Evolutionary conservation across 2,329 filamentous ascomycete species (phyloP).

Genomic region (Fusarium abutilonis): DNA sequence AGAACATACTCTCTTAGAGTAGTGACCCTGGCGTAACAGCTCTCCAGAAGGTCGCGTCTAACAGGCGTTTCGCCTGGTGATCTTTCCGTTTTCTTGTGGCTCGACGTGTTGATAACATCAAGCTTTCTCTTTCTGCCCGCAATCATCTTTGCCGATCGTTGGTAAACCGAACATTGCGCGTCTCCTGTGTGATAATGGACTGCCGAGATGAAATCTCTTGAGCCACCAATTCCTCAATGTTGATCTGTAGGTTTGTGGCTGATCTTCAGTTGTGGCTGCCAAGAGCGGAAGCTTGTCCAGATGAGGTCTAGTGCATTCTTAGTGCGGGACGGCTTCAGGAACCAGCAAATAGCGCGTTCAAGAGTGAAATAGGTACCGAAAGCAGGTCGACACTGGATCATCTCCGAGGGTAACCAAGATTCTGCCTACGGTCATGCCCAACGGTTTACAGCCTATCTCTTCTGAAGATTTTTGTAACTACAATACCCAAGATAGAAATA

Average conservation of each 20-base stretch:
- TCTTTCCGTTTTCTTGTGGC: conserved; percentile 23
- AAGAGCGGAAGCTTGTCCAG: conserved; percentile 5
- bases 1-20: conserved; percentile 78
- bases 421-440: neutral
- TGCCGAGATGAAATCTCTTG: conserved; percentile 5
- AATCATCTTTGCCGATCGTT: conserved; percentile 38
- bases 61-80: conserved; percentile 37
- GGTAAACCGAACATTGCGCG: conserved; percentile 22
- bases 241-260: conserved; percentile 27
- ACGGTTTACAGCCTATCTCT: neutral
- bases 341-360: conserved; percentile 6
- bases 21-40: conserved; percentile 72
- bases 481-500: neutral
- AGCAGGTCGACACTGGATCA: neutral
- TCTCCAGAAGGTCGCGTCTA: conserved; percentile 71
- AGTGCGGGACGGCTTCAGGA: conserved; percentile 21
- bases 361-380: conserved; percentile 15
- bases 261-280: conserved; percentile 18
- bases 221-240: conserved; percentile 5
- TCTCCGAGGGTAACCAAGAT: neutral
- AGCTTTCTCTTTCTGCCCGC: conserved; percentile 45
- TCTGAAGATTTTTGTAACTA: too few species aligned
- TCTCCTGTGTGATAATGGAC: neutral
- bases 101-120: conserved; percentile 38
- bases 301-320: neutral